phyloP scores from a whole-genome alignment of 2,329 filamentous ascomycete genomes.

The Cyphellophora attinorum region DNA sequence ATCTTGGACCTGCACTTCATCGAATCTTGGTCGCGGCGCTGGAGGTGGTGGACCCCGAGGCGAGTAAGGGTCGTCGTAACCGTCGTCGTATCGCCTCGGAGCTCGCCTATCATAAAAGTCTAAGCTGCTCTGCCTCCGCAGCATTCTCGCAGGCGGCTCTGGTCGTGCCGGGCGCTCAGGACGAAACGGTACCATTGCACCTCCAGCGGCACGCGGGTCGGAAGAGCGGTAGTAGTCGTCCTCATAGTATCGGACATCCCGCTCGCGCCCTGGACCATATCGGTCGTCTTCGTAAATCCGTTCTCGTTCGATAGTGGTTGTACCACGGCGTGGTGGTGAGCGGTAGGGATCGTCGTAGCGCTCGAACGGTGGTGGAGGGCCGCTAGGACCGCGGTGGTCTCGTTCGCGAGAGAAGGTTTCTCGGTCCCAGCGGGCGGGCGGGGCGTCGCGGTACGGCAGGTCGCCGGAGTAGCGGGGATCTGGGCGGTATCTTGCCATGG shows the following conservation, averaged over 20 bases:
- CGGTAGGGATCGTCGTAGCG: constrained; percentile 11
- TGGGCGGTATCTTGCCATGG: constrained; percentile 17
- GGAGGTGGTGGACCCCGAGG: constrained; percentile 31
- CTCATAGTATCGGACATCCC: constrained; percentile 27
- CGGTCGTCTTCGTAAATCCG: constrained; percentile 30
- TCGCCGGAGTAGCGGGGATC: constrained; percentile 12
- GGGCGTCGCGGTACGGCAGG: constrained; percentile 17
- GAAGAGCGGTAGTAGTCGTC: constrained; percentile 25
- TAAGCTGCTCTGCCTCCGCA: constrained; percentile 77
- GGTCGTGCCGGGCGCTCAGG: constrained; percentile 46
- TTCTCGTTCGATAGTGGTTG: constrained; percentile 28
- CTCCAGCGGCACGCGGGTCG: constrained; percentile 33
- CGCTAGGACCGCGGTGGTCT: constrained; percentile 29
- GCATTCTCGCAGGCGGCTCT: constrained; percentile 35
- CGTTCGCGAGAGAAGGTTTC: constrained; percentile 34
- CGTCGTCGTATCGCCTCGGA: constrained; percentile 37
- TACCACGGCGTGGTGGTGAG: constrained; percentile 23
- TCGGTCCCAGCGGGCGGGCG: constrained; percentile 27
- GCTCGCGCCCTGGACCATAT: constrained; percentile 30
- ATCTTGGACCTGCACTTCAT: constrained; percentile 60
- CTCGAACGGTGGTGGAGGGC: constrained; percentile 22
- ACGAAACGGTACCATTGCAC: constrained; percentile 47
- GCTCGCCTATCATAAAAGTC: constrained; percentile 82
- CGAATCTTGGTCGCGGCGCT: constrained; percentile 50
- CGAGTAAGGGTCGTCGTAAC: constrained; percentile 26